Evolutionary conservation across 495 filamentous ascomycete genomes (phyloP), one percentile per base, ranked within the genome.

Genomic region (Umbilicaria muhlenbergii): DNA sequence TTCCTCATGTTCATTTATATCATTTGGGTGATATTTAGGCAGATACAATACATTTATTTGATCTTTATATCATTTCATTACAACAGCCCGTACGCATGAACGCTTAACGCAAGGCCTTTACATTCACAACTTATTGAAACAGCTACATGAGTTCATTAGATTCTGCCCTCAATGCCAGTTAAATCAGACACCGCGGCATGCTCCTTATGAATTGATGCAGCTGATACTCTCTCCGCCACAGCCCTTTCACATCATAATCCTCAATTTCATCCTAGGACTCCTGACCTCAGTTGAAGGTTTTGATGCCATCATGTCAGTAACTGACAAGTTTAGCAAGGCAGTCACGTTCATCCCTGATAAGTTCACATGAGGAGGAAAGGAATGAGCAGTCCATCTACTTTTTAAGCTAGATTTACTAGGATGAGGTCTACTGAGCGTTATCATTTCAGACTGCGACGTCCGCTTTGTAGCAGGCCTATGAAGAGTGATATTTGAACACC

Each of bases 161-260:
- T 10, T 10, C 12, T 46, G 44, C 17, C 44, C 44, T 0, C 8
- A 41, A 7, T 46, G 44, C 14, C 5, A 18, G 2, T 14, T 18
- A 10, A 34, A 15, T 11, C 12, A 40, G 8, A 32, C 17, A 1
- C 24, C 12, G 0, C 18, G 37, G 35, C 45, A 43, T 11, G 2
- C 32, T 5, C 32, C 42, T 8, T 45, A 35, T 13, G 41, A 32
- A 11, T 7, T 2, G 14, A n/a, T 36, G 7, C 41, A 42, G 34
- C 41, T 38, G 11, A 49, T 44, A 11, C 14, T 46, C 8, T 19
- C 44, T 2, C 44, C 44, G 0, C 8, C 1, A 0, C 18, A 21
- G n/a, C 44, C 44, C 4, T 46, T 46, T 14, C 36, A 46, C 11
- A 40, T 37, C 11, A 41, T 46, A 4, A 40, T 21, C 1, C 32